A percentile compares a stretch with the other conserved stretches of the same genome.
phyloP scores from a whole-genome alignment of 2,329 filamentous ascomycete species.

The Ophiostoma pallidulum region DNA sequence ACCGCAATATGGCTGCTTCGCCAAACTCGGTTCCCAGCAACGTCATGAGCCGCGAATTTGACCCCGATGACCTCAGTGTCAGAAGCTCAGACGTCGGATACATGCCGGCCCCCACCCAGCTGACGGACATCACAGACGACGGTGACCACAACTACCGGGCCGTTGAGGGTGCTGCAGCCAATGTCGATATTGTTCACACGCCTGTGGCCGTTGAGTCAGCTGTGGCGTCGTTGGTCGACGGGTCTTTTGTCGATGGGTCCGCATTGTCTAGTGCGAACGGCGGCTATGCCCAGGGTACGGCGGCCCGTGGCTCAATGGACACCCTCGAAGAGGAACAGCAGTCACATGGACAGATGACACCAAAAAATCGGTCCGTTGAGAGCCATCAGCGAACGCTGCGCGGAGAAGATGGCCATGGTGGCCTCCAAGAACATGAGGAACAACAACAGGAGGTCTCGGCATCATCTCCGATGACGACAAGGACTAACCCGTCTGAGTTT shows the following conservation, averaged over 20 bases:
- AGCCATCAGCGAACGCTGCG: slow-evolving; percentile 27
- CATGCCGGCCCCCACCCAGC: slow-evolving; percentile 31
- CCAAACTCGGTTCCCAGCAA: slow-evolving; percentile 48
- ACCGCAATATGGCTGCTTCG: slow-evolving; percentile 32
- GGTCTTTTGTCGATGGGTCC: slow-evolving; percentile 60
- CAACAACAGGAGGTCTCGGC: slow-evolving; percentile 25
- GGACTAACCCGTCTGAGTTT: slow-evolving; percentile 29
- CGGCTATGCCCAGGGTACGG: slow-evolving; percentile 34
- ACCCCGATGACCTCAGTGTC: slow-evolving; percentile 50
- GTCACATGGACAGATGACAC: slow-evolving; percentile 24
- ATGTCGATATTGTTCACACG: slow-evolving; percentile 66
- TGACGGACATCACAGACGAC: slow-evolving; percentile 39
- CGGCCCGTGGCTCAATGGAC: slow-evolving; percentile 28
- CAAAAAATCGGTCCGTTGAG: slow-evolving; percentile 30
- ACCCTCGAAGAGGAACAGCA: slow-evolving; percentile 25
- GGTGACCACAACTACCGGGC: slow-evolving; percentile 52
- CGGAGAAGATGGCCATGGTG: slow-evolving; percentile 25
- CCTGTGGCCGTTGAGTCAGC: slow-evolving; percentile 72
- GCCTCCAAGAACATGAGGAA: not conserved
- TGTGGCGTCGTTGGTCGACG: slow-evolving; percentile 76
- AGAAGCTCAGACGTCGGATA: slow-evolving; percentile 47
- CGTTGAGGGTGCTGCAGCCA: slow-evolving; percentile 61
- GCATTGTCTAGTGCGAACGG: slow-evolving; percentile 51
- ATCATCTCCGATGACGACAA: slow-evolving; percentile 14
- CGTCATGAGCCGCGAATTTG: slow-evolving; percentile 39